A percentile compares a stretch with the other conserved stretches of the same genome.
Evolutionary conservation across 2,329 filamentous ascomycete genomes (phyloP).

Genomic region (Hymenotorrendiella dingleyae): DNA sequence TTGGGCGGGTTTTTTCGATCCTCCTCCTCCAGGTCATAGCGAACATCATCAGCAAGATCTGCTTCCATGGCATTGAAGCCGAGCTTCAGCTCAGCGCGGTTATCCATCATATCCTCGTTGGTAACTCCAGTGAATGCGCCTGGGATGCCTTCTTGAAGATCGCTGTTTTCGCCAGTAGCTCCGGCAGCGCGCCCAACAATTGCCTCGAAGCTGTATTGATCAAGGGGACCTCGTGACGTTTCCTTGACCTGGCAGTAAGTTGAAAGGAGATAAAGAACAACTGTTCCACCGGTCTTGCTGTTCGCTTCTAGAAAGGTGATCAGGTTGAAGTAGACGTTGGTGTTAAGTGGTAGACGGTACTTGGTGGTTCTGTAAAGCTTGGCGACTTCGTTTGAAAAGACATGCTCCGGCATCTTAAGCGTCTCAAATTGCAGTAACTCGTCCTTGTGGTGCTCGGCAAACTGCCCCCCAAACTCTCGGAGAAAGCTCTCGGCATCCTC

Average conservation of each 20-base stretch:
- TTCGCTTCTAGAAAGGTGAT: constrained; percentile 89
- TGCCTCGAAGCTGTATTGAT: constrained; percentile 57
- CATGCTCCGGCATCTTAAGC: constrained; percentile 71
- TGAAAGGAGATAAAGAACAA: constrained; percentile 69
- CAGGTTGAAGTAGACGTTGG: constrained; percentile 73
- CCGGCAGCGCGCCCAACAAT: constrained; percentile 52
- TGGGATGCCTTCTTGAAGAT: constrained; percentile 58
- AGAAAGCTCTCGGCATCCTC: constrained; percentile 72
- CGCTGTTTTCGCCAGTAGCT: constrained; percentile 52
- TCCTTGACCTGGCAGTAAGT: constrained; percentile 52
- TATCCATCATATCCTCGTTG: constrained; percentile 55
- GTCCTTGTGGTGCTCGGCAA: constrained; percentile 72
- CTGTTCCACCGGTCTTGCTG: constrained; percentile 69
- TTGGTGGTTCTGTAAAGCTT: constrained; percentile 80
- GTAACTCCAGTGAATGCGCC: constrained; percentile 55
- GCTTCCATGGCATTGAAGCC: constrained; percentile 79
- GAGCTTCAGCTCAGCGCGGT: constrained; percentile 59
- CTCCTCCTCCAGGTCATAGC: constrained; percentile 79
- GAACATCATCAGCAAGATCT: constrained; percentile 77
- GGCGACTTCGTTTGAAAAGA: constrained; percentile 69
- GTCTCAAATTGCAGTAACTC: constrained; percentile 71
- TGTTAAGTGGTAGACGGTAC: constrained; percentile 85
- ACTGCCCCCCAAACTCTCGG: constrained; percentile 57
- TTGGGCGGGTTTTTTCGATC: constrained; percentile 70
- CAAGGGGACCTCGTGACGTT: constrained; percentile 55